phyloP scores from a whole-genome alignment of 2,329 filamentous ascomycete genomes.

The Talaromyces marneffei region DNA sequence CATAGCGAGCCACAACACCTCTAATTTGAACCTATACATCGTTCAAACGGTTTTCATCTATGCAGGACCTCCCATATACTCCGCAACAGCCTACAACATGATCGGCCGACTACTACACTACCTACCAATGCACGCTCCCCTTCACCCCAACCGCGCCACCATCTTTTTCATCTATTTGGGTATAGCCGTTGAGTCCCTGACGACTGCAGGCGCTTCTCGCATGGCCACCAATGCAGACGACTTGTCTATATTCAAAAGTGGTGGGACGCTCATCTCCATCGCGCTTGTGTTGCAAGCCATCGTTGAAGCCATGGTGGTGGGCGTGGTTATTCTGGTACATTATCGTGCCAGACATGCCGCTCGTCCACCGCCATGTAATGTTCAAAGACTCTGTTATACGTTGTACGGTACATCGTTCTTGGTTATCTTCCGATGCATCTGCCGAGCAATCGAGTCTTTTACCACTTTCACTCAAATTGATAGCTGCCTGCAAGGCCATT shows the following conservation, averaged over 20 bases:
- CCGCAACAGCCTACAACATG: constrained; percentile 34
- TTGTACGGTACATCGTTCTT: constrained; percentile 33
- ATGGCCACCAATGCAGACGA: constrained; percentile 20
- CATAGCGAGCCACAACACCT: constrained; percentile 26
- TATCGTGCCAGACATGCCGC: constrained; percentile 22
- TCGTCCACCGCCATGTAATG: constrained; percentile 23
- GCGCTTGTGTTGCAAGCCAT: constrained; percentile 28
- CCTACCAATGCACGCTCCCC: constrained; percentile 34
- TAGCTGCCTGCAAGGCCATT: constrained; percentile 17
- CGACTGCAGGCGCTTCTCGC: constrained; percentile 27
- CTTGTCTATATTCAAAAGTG: constrained; percentile 18
- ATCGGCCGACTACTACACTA: constrained; percentile 35
- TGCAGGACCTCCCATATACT: constrained; percentile 33
- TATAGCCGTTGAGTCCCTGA: constrained; percentile 29
- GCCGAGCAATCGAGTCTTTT: constrained; percentile 32
- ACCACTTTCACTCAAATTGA: constrained; percentile 19
- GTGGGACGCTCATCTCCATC: constrained; percentile 24
- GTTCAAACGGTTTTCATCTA: constrained; percentile 32
- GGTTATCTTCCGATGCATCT: constrained; percentile 32
- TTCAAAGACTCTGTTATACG: constrained; percentile 28
- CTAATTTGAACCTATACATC: constrained; percentile 28
- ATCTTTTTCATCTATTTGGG: constrained; percentile 34
- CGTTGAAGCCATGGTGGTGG: constrained; percentile 27
- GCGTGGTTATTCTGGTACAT: constrained; percentile 25
- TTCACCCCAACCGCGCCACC: constrained; percentile 32